Evolutionary conservation across 2,329 filamentous ascomycete species (phyloP).

Genomic region (Microthyrium microscopicum): DNA sequence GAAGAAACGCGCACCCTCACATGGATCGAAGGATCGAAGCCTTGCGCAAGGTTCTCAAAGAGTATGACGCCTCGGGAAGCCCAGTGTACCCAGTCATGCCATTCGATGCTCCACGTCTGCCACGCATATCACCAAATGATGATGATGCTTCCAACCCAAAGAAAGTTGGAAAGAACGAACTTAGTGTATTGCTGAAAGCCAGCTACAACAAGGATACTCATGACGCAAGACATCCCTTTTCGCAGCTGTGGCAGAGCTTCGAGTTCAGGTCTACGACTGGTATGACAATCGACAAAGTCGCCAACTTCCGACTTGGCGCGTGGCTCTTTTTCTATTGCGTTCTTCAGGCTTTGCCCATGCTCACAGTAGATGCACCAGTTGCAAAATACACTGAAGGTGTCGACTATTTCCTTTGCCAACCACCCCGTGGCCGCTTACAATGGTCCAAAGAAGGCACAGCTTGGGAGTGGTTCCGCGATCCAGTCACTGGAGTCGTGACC

Average conservation of each 20-base stretch:
- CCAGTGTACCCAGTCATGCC: constrained; percentile 84
- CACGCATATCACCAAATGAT: constrained; percentile 49
- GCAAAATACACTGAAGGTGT: constrained; percentile 53
- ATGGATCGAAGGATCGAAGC: constrained; percentile 42
- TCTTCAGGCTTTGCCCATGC: constrained; percentile 59
- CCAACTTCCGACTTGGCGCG: constrained; percentile 55
- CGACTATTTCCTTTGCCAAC: constrained; percentile 69
- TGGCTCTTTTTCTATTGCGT: constrained; percentile 73
- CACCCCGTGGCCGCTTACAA: constrained; percentile 53
- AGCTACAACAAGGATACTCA: constrained; percentile 66
- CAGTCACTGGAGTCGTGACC: constrained; percentile 52
- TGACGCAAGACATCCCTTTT: constrained; percentile 39
- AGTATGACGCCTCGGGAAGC: constrained; percentile 78
- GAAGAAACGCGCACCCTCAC: constrained; percentile 37
- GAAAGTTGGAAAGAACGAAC: constrained; percentile 63
- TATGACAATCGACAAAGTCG: constrained; percentile 47
- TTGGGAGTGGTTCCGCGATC: constrained; percentile 52
- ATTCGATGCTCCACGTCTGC: constrained; percentile 70
- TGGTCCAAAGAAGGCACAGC: constrained; percentile 41
- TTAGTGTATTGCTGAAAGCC: constrained; percentile 58
- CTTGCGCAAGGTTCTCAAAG: constrained; percentile 62
- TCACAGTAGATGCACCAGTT: constrained; percentile 59
- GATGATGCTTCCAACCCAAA: constrained; percentile 61
- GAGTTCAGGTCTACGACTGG: constrained; percentile 51
- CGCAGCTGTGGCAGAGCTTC: constrained; percentile 53